These are phyloP conservation scores for Candida tammaniensis DNA, from an alignment of 805 yeast species.

Conservation along the genomic window DNA sequence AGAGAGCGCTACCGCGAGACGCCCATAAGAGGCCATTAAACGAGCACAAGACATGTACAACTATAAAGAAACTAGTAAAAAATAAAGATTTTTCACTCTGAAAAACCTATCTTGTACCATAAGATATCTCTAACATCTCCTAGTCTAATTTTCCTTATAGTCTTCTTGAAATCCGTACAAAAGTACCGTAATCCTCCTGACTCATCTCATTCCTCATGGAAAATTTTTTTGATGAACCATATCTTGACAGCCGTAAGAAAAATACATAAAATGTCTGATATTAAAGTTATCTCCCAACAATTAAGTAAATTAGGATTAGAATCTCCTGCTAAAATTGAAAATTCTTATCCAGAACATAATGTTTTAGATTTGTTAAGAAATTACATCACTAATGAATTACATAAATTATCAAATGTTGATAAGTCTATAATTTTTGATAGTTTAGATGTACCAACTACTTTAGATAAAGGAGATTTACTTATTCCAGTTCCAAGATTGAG, in stretches of 20 bases:
- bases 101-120: no score
- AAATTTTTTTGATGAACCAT: slow-evolving; percentile 13
- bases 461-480: slow-evolving; percentile 90
- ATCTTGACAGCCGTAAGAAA: slow-evolving; percentile 8
- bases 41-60: no score
- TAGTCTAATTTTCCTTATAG: no score
- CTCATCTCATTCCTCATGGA: slow-evolving; percentile 4
- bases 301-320: slow-evolving; percentile 35
- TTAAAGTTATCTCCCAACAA: slow-evolving; percentile 31
- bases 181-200: neutral
- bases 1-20: no score
- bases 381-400: slow-evolving; percentile 77
- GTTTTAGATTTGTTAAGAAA: slow-evolving; percentile 87
- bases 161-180: neutral
- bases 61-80: no score
- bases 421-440: slow-evolving; percentile 71
- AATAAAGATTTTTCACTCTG: no score
- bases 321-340: slow-evolving; percentile 46
- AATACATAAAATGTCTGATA: slow-evolving; percentile 10
- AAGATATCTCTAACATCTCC: no score
- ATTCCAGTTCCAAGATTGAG: slow-evolving; percentile 85
- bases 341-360: slow-evolving; percentile 74
- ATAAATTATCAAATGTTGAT: slow-evolving; percentile 71
- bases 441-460: slow-evolving; percentile 79
- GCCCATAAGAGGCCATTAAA: no score